These are phyloP conservation scores for Alternaria tenuissima DNA, from an alignment of 2,329 filamentous ascomycete genomes.

Conservation along the genomic window DNA sequence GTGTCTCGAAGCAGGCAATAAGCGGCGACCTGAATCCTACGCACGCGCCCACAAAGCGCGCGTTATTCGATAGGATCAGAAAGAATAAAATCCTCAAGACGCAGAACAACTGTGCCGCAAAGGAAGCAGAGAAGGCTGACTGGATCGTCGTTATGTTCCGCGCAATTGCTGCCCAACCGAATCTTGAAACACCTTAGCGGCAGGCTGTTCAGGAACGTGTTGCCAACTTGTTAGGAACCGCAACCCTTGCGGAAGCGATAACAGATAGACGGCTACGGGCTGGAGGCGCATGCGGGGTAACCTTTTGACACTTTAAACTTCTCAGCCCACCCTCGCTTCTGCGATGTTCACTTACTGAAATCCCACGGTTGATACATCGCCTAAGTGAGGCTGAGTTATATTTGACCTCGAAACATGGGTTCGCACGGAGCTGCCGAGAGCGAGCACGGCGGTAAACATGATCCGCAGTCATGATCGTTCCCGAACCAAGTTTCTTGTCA, in stretches of 20 bases:
- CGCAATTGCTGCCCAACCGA: constrained; percentile 20
- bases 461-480: constrained; percentile 4
- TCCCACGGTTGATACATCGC: constrained; percentile 7
- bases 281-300: constrained; percentile 32
- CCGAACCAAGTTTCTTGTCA: constrained; percentile 3
- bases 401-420: constrained; percentile 20
- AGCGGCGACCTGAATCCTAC: constrained; percentile 20
- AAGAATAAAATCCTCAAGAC: constrained; percentile 14
- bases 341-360: constrained; percentile 12
- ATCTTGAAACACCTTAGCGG: constrained; percentile 23
- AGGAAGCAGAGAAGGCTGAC: constrained; percentile 19
- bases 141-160: constrained; percentile 16
- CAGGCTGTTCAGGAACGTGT: constrained; percentile 22
- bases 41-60: constrained; percentile 33
- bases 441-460: constrained; percentile 14
- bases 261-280: constrained; percentile 11
- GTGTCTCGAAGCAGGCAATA: constrained; percentile 11
- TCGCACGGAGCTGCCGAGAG: constrained; percentile 6
- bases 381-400: constrained; percentile 12
- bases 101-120: constrained; percentile 20
- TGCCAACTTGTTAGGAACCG: constrained; percentile 19
- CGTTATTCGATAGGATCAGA: constrained; percentile 28
- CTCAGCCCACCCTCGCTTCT: constrained; percentile 23
- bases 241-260: constrained; percentile 18
- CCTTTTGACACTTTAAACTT: constrained; percentile 15